phyloP scores from a whole-genome alignment of 805 yeast species.

The Metschnikowia chrysomelidarum region DNA sequence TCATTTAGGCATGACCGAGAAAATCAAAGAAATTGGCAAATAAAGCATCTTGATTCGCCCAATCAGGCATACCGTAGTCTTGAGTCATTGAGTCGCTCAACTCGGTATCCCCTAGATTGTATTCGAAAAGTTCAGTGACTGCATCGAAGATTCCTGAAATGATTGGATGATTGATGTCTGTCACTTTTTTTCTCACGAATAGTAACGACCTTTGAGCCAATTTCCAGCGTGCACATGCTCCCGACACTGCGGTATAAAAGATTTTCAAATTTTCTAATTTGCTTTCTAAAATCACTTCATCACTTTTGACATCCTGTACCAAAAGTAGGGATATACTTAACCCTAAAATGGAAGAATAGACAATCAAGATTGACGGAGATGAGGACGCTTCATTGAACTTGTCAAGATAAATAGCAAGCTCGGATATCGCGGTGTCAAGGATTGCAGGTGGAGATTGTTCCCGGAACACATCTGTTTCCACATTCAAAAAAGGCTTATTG shows the following conservation, averaged over 20 bases:
- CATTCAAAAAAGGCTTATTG: conserved; percentile 15
- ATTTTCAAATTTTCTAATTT: conserved; percentile 12
- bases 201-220: conserved; percentile 18
- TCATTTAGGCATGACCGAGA: conserved; percentile 6
- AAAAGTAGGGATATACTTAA: conserved; percentile 15
- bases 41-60: conserved; percentile 16
- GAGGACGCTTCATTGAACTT: conserved; percentile 12
- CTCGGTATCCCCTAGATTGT: conserved; percentile 10
- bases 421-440: conserved; percentile 16
- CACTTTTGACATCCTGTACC: conserved; percentile 3
- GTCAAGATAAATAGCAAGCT: conserved; percentile 13
- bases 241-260: conserved; percentile 13
- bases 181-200: conserved; percentile 14
- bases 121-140: conserved; percentile 3
- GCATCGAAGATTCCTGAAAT: conserved; percentile 11
- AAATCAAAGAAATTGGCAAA: conserved; percentile 18
- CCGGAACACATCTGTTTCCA: conserved; percentile 8
- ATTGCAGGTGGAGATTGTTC: conserved; percentile 10
- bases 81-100: conserved; percentile 9
- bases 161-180: conserved; percentile 8
- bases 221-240: conserved; percentile 17
- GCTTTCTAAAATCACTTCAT: neutral
- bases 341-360: conserved; percentile 18
- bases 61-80: conserved; percentile 8
- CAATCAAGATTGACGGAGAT: conserved; percentile 15